phyloP scores from a whole-genome alignment of 139 green algal species.

The Picochlorum sp. region DNA sequence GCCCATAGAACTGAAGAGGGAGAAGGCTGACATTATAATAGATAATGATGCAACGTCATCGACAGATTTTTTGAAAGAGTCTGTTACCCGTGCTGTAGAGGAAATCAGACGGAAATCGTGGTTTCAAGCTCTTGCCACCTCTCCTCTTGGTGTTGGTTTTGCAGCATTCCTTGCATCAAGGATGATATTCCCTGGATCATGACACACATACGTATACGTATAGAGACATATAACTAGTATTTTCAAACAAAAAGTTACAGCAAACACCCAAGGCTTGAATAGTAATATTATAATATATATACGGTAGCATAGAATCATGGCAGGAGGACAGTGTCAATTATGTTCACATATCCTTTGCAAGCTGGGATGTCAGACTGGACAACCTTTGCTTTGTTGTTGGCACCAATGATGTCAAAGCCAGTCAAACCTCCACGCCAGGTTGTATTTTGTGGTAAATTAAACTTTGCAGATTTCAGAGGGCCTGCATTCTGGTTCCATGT shows the following conservation, averaged over 20 bases:
- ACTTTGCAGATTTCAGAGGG: not conserved
- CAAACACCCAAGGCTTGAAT: not conserved
- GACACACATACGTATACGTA: not conserved
- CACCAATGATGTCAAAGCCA: conserved; percentile 10
- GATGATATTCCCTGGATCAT: not conserved
- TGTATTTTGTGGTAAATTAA: not conserved
- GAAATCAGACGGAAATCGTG: not conserved
- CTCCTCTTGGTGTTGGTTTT: conserved; percentile 1
- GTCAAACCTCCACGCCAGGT: conserved; percentile 12
- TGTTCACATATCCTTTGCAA: conserved; percentile 22
- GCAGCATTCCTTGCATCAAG: not conserved
- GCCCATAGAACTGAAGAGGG: conserved; percentile 41
- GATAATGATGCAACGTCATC: conserved; percentile 36
- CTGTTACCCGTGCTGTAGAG: not conserved
- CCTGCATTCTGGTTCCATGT: conserved; percentile 9
- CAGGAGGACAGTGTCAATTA: conserved; percentile 29
- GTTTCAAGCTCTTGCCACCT: conserved; percentile 9
- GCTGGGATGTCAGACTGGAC: conserved; percentile 13
- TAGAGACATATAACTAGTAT: not conserved
- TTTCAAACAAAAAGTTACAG: not conserved
- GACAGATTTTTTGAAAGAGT: conserved; percentile 16
- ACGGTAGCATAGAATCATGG: too few relatives aligned
- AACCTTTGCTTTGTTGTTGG: conserved; percentile 18
- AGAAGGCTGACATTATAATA: conserved; percentile 37
- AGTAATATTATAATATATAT: not conserved